Percentiles rank a stretch among this genome's conserved stretches.
These are phyloP conservation scores for Podospora fimiseda DNA, from an alignment of 495 filamentous ascomycete genomes.

Conservation along the genomic window DNA sequence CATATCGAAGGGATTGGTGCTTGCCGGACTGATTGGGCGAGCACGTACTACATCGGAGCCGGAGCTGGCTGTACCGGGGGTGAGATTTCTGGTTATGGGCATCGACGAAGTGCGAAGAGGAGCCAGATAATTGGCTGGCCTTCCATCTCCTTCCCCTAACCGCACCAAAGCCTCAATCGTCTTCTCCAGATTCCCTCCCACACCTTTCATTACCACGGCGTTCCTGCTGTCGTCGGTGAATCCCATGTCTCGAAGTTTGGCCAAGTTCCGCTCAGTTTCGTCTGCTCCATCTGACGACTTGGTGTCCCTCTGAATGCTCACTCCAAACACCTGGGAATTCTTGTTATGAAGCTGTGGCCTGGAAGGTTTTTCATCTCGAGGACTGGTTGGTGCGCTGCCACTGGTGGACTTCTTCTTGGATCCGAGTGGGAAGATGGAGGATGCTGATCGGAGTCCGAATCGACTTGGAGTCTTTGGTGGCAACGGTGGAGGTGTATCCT, in stretches of 20 bases:
- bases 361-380: constrained; percentile 16
- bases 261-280: constrained; percentile 62
- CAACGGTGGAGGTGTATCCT: constrained; percentile 66
- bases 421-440: constrained; percentile 57
- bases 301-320: constrained; percentile 46
- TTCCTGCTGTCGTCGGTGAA: constrained; percentile 82
- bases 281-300: constrained; percentile 38
- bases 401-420: constrained; percentile 31
- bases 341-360: constrained; percentile 45
- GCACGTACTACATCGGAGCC: constrained; percentile 26
- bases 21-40: constrained; percentile 38
- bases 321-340: constrained; percentile 60
- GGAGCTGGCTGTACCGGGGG: constrained; percentile 28
- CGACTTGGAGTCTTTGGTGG: constrained; percentile 76
- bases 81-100: constrained; percentile 36
- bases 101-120: constrained; percentile 27
- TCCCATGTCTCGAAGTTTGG: constrained; percentile 80
- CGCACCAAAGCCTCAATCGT: constrained; percentile 75
- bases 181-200: constrained; percentile 77
- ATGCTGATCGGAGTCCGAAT: constrained; percentile 70
- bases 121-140: constrained; percentile 35
- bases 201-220: constrained; percentile 65
- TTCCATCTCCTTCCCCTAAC: constrained; percentile 59
- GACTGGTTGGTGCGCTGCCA: constrained; percentile 20
- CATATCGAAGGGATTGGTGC: constrained; percentile 65